These are phyloP conservation scores for Neostapfia colusana DNA, from an alignment of 176 grass and related monocot genomes.

Conservation along the genomic window DNA sequence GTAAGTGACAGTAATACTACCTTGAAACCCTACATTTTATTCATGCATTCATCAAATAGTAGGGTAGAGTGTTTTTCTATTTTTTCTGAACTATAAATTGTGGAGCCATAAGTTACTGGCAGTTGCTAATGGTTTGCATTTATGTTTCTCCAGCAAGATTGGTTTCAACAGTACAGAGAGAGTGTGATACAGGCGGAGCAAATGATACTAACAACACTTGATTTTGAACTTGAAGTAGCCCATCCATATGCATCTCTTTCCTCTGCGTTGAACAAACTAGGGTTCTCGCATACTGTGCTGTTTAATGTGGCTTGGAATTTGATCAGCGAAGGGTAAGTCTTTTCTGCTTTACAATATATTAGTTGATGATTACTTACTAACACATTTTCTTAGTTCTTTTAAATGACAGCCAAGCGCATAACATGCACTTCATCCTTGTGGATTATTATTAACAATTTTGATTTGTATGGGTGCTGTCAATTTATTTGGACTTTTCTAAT, in stretches of 20 bases:
- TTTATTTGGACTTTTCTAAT: conserved; percentile 34
- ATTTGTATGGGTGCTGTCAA: not conserved
- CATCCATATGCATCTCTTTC: conserved; percentile 80
- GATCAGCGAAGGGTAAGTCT: conserved; percentile 85
- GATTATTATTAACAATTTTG: not conserved
- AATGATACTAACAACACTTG: conserved; percentile 86
- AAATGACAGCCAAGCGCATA: conserved; percentile 21
- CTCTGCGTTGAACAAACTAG: conserved; percentile 68
- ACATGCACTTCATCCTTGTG: conserved; percentile 20
- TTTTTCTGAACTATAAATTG: conserved; percentile 5
- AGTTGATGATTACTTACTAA: conserved; percentile 32
- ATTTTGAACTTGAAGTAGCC: conserved; percentile 86
- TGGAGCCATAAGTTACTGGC: not conserved
- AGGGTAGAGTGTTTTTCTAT: not conserved
- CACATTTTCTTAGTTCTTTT: conserved; percentile 31
- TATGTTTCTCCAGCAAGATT: conserved; percentile 60
- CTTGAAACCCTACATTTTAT: not conserved
- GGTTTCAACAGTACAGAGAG: conserved; percentile 89
- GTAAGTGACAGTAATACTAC: conserved; percentile 46
- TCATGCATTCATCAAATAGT: not conserved
- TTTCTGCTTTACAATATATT: conserved; percentile 7
- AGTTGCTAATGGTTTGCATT: conserved; percentile 25
- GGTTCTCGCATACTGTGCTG: conserved; percentile 61
- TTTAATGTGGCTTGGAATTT: conserved; percentile 75
- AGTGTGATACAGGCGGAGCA: conserved; percentile 70